Evolutionary conservation across 2,329 filamentous ascomycete species (phyloP).

Genomic region (Rhinocladiella similis): DNA sequence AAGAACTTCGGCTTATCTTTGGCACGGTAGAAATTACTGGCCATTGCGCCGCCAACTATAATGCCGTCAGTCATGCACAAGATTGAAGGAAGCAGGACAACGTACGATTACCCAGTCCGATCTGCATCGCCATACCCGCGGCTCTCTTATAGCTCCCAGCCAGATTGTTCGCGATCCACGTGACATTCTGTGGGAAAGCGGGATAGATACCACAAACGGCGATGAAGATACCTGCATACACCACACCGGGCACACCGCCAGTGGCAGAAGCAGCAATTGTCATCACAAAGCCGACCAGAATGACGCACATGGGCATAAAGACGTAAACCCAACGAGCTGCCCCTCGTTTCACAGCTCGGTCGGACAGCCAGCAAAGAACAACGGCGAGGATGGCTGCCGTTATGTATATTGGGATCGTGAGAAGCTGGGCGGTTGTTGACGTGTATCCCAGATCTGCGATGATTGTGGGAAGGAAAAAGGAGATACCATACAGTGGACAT

Average conservation of each 20-base stretch:
- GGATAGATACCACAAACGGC: conserved; percentile 50
- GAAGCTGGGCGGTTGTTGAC: conserved; percentile 41
- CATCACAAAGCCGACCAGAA: conserved; percentile 60
- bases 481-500: conserved; percentile 43
- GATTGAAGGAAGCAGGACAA: too few species aligned
- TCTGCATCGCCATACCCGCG: conserved; percentile 64
- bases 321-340: conserved; percentile 53
- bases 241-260: conserved; percentile 40
- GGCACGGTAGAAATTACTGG: conserved; percentile 68
- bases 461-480: conserved; percentile 39
- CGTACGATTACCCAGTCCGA: conserved; percentile 44
- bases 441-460: conserved; percentile 44
- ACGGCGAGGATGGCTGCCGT: conserved; percentile 41
- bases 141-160: conserved; percentile 57
- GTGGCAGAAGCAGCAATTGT: conserved; percentile 37
- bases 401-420: conserved; percentile 44
- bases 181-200: conserved; percentile 46
- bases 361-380: conserved; percentile 56
- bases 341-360: conserved; percentile 49
- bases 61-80: too few species aligned
- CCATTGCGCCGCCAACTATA: conserved; percentile 54
- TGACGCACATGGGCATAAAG: conserved; percentile 53
- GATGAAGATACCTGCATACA: conserved; percentile 51
- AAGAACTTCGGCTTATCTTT: conserved; percentile 51
- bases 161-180: conserved; percentile 62